Evolutionary conservation across 768 basidiomycete genomes (phyloP), one percentile per base, ranked within the genome.

Genomic region (Podaxis sp.): DNA sequence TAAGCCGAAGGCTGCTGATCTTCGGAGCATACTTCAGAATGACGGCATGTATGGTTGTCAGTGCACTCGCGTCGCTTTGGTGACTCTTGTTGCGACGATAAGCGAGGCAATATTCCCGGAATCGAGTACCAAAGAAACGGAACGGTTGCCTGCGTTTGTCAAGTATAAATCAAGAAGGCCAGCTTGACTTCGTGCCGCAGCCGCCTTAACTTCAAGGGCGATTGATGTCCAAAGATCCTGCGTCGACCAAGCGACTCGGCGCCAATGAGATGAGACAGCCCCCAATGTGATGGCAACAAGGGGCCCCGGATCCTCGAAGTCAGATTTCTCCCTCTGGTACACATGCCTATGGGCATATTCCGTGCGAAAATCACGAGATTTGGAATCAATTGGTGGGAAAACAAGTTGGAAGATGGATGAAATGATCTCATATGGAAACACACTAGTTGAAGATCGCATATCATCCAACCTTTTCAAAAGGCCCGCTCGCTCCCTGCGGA

Each of bases 161-260:
- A 46, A 52, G 28, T 42, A 50, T 48, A 58, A 40, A 27, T 46
- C 16, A 37, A 57, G 56, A n/a, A 48, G 35, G 21, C 13, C 18
- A 13, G 36, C 56, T 23, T 57, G 56, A 35, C 10, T 18, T 23
- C 27, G 56, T 52, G 42, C 23, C 10, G 4, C 25, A 16, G 38
- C 11, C 38, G 35, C 50, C 16, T 52, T 28, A 18, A 51, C 5
- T 44, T 53, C 50, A 2, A 53, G 50, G 18, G 58, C 56, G 21
- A 57, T 37, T 25, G 47, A 48, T 14, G 58, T 53, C 58, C 58
- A 52, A 7, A 53, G 50, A 14, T 59, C 48, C n/a, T n/a, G 50
- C 25, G 58, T 53, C 18, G 58, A 53, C 58, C 58, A 52, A 21
- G 57, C 57, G 18, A 59, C 32, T 13, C 40, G 36, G 14, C 57